These are phyloP conservation scores for Neopestalotiopsis sp. DNA, from an alignment of 2,329 filamentous ascomycete species.

Conservation along the genomic window DNA sequence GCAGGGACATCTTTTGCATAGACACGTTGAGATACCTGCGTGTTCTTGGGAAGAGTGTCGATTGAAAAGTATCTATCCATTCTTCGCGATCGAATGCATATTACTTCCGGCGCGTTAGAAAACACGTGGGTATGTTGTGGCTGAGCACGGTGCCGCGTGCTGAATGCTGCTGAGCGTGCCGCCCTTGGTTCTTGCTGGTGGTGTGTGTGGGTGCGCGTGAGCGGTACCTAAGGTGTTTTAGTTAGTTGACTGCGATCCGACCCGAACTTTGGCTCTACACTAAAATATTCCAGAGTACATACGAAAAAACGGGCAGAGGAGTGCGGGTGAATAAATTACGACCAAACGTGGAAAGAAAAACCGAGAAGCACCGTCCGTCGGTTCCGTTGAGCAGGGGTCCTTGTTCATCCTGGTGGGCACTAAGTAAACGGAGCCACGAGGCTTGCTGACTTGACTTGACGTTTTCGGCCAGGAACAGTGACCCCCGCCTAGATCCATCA, in stretches of 20 bases:
- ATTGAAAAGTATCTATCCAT: no score
- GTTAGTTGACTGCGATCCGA: neutral
- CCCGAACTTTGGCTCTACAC: neutral
- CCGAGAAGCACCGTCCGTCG: neutral
- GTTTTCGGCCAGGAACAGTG: slow-evolving; percentile 8
- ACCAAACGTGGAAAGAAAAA: slow-evolving; percentile 4
- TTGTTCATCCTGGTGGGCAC: neutral
- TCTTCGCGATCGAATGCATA: neutral
- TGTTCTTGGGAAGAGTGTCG: no score
- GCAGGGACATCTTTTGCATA: no score
- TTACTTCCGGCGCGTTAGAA: neutral
- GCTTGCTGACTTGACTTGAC: neutral
- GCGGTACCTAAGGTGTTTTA: neutral
- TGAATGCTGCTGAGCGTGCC: neutral
- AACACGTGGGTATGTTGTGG: neutral
- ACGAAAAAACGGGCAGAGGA: neutral
- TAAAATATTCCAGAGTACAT: neutral
- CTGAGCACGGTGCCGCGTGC: no score
- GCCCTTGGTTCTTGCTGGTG: neutral
- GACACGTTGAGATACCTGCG: no score
- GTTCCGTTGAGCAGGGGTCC: neutral
- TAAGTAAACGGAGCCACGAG: neutral
- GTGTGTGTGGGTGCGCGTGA: neutral
- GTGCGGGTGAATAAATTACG: neutral
- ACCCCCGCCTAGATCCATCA: slow-evolving; percentile 4